phyloP scores from a whole-genome alignment of 2,329 filamentous ascomycete species.

The Westerdykella sp. region DNA sequence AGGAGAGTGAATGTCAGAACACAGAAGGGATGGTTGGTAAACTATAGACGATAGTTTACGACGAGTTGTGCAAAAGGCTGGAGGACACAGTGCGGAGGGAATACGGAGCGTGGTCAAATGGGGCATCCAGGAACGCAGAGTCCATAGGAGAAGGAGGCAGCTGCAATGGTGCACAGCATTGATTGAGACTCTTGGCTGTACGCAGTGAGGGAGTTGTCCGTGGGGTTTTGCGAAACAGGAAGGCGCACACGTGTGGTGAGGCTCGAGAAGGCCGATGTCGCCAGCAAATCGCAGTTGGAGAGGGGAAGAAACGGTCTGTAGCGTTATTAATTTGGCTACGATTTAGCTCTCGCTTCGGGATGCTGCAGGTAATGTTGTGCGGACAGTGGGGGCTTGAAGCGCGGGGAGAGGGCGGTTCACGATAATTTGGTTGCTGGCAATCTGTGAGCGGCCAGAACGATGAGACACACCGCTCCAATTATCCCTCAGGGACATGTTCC shows the following conservation, averaged over 20 bases:
- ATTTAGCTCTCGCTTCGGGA: conserved; percentile 4
- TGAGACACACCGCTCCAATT: too few species aligned
- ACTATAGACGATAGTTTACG: not conserved
- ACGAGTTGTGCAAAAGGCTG: conserved; percentile 4
- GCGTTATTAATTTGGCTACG: not conserved
- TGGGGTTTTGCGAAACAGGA: conserved; percentile 2
- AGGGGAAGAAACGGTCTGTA: not conserved
- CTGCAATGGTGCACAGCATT: conserved; percentile 7
- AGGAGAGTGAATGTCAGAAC: not conserved
- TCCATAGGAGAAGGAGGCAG: not conserved
- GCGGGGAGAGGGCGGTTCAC: not conserved
- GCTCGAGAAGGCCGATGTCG: conserved; percentile 6
- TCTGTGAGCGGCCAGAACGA: too few species aligned
- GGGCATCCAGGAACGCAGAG: too few species aligned
- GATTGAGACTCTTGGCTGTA: conserved; percentile 15
- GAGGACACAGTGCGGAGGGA: not conserved
- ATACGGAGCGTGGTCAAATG: not conserved
- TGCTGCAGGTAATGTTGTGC: not conserved
- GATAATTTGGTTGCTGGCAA: too few species aligned
- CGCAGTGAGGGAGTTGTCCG: not conserved
- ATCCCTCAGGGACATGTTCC: too few species aligned
- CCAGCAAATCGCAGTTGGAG: conserved; percentile 1
- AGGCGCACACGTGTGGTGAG: conserved; percentile 7
- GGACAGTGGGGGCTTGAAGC: too few species aligned
- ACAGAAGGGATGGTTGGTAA: conserved; percentile 2